Evolutionary conservation across 1,284 basidiomycete species (phyloP), one percentile per base, ranked within the genome.

Genomic region (Cryptococcus deneoformans): DNA sequence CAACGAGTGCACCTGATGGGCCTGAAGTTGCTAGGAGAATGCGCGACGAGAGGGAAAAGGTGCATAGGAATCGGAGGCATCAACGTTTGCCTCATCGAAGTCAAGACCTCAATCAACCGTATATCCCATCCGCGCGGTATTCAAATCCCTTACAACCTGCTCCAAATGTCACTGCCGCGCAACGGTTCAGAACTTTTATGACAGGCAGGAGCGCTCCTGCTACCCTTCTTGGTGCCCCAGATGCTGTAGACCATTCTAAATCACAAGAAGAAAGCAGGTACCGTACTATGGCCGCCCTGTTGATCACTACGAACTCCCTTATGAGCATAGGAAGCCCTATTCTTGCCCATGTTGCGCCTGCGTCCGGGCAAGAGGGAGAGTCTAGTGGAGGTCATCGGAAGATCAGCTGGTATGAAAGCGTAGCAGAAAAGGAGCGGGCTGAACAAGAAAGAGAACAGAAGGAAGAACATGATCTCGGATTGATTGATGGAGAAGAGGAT

Each of bases 101-200:
- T 44, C 61, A 70, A 56, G 57, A 70, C 29, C 56, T 68, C 35
- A 62, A 70, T 43, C 56, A 65, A 14, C 68, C 68, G 1, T 70
- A 70, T 43, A 70, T 70, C 49, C 68, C 68, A 10, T 59, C 67
- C 2, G 50, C 60, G 1, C 52, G 61, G 11, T 50, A 56, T 50
- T 62, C 62, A 20, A 46, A 60, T 47, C 58, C 61, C 3, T 40
- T 68, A 6, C 48, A 47, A 12, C 68, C 68, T 0, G 35, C 59
- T 5, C 38, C 60, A 1, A 62, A 63, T 39, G 49, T 63, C 35
- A 58, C 53, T 5, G 42, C 65, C 9, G 53, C 57, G 14, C 66
- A 68, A 52, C 54, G 56, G 20, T 56, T 68, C 45, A 29, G 58
- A 12, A 40, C 43, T 3, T 57, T 61, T 35, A 34, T 64, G 45